A percentile compares a stretch with the other conserved stretches of the same genome.
Conservation (phyloP, 257 asterid genomes). For the Fraxinus excelsior region DNA sequence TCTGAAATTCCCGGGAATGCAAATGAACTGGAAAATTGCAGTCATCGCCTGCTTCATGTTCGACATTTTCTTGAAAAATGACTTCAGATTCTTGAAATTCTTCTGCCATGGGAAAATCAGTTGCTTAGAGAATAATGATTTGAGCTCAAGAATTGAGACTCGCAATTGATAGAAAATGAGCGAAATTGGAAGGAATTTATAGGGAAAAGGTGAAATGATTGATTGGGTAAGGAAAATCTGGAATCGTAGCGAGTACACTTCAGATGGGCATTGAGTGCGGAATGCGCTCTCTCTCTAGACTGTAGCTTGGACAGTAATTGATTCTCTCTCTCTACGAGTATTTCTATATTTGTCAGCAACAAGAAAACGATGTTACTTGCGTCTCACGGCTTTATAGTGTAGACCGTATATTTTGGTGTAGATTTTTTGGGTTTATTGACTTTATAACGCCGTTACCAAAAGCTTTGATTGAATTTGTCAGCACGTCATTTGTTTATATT, state of each 20-base stretch:
- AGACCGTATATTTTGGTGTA: neutral
- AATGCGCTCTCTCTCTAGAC: constrained; percentile 31
- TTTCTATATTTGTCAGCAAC: neutral
- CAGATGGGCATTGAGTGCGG: constrained; percentile 43
- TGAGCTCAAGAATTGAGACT: constrained; percentile 14
- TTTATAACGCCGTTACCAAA: neutral
- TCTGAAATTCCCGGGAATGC: neutral
- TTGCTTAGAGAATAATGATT: neutral
- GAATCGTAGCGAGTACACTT: neutral
- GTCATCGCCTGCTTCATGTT: constrained; percentile 13
- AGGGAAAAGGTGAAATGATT: constrained; percentile 33
- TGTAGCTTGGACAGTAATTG: neutral
- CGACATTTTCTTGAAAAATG: constrained; percentile 40
- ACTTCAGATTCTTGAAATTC: constrained; percentile 74
- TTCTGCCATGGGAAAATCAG: constrained; percentile 49
- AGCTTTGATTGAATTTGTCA: neutral
- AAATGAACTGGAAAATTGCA: neutral
- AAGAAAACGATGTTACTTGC: constrained; percentile 41
- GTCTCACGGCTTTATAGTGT: constrained; percentile 52
- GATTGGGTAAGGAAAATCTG: constrained; percentile 33
- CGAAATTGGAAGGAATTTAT: constrained; percentile 35
- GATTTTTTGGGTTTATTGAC: neutral
- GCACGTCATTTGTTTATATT: neutral
- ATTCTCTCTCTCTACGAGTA: no score
- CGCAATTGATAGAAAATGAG: constrained; percentile 6